These are phyloP conservation scores for Dipodascopsis uninucleata DNA, from an alignment of 805 yeast species.

Conservation along the genomic window DNA sequence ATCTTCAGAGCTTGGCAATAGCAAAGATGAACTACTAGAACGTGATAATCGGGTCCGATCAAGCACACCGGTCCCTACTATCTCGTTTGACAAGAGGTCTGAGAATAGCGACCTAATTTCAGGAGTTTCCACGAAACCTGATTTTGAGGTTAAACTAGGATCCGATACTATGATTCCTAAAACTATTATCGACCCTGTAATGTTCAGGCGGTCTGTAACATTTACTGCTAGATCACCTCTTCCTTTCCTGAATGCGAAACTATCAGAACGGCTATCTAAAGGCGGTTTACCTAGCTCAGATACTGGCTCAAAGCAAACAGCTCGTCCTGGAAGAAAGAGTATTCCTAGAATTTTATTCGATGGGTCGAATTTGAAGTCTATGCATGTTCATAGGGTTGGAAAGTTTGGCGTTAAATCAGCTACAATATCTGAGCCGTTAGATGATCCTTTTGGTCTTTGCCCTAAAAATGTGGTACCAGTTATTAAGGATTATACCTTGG, in stretches of 20 bases:
- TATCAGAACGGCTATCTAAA: neutral
- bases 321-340: slow-evolving; percentile 12
- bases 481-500: slow-evolving; percentile 14
- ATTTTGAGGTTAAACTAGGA: neutral
- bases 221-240: slow-evolving; percentile 20
- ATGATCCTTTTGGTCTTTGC: slow-evolving; percentile 14
- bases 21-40: no score
- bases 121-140: neutral
- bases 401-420: slow-evolving; percentile 10
- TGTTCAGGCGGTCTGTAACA: slow-evolving; percentile 5
- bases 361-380: slow-evolving; percentile 13
- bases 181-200: slow-evolving; percentile 5
- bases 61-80: no score
- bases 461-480: slow-evolving; percentile 22
- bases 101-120: neutral
- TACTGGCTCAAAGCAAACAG: no score
- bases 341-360: slow-evolving; percentile 10
- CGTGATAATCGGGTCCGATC: no score
- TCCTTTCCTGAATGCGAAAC: slow-evolving; percentile 5
- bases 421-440: neutral
- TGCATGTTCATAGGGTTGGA: slow-evolving; percentile 17
- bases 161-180: neutral
- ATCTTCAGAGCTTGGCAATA: no score
- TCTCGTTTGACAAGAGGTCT: neutral
- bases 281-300: neutral